Evolutionary conservation across 495 filamentous ascomycete genomes (phyloP).

Genomic region (Xylaria curta): DNA sequence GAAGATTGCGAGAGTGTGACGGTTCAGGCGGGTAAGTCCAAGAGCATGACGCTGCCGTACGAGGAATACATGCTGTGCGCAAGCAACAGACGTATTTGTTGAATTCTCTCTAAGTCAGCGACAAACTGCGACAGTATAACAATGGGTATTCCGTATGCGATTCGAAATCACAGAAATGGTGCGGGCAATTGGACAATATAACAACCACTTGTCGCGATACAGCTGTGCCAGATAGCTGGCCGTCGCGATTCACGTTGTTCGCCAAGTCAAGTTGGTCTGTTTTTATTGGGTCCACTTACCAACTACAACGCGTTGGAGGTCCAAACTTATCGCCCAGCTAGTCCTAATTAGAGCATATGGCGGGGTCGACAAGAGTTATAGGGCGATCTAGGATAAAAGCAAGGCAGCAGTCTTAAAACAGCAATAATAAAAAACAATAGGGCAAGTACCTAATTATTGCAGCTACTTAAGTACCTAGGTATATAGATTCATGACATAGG

Average conservation of each 20-base stretch:
- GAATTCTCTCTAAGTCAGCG: neutral
- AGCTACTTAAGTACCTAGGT: too few relatives aligned
- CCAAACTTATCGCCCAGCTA: neutral
- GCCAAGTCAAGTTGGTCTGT: neutral
- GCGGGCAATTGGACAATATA: neutral
- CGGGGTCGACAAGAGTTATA: neutral
- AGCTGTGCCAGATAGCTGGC: neutral
- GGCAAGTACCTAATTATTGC: too few relatives aligned
- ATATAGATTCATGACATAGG: too few relatives aligned
- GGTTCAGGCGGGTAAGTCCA: conserved; percentile 4
- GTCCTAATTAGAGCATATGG: neutral
- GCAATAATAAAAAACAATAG: neutral
- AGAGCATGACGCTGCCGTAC: conserved; percentile 2
- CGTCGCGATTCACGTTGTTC: conserved; percentile 13
- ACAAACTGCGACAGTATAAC: neutral
- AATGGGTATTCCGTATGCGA: neutral
- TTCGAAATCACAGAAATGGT: neutral
- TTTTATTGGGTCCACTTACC: neutral
- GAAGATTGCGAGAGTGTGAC: neutral
- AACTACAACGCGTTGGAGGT: neutral
- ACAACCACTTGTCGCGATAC: conserved; percentile 15
- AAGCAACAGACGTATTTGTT: neutral
- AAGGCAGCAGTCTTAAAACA: neutral
- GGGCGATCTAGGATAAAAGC: too few relatives aligned
- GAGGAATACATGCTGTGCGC: conserved; percentile 20